phyloP scores from a whole-genome alignment of 2,329 filamentous ascomycete genomes.

The Xylariaceae sp. region DNA sequence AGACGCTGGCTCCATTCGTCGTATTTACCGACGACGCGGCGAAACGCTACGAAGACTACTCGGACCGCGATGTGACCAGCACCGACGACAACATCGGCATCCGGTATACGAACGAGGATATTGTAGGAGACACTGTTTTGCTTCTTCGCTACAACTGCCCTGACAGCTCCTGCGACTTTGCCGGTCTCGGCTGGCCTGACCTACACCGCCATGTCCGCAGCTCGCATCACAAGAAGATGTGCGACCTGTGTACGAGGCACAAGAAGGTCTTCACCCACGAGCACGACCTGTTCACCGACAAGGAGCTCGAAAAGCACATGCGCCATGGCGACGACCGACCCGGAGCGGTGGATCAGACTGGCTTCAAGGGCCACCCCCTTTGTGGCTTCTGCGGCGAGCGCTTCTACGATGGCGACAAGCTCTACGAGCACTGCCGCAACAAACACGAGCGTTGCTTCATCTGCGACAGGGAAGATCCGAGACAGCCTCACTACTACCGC shows the following conservation, averaged over 20 bases:
- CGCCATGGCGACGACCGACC: constrained; percentile 84
- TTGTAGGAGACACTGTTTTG: constrained; percentile 83
- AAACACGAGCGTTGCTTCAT: constrained; percentile 94
- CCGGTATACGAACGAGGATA: constrained; percentile 79
- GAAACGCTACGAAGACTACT: constrained; percentile 83
- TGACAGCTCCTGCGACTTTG: constrained; percentile 65
- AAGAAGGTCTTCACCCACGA: constrained; percentile 99
- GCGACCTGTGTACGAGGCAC: constrained; percentile 57
- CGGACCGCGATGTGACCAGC: constrained; percentile 62
- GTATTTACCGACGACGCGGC: constrained; percentile 82
- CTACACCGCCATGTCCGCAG: constrained; percentile 74
- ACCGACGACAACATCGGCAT: constrained; percentile 84
- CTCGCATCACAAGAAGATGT: constrained; percentile 66
- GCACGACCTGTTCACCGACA: constrained; percentile 80
- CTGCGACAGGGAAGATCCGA: constrained; percentile 65
- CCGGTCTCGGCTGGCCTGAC: constrained; percentile 67
- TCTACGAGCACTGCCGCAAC: constrained; percentile 87
- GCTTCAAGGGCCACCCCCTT: constrained; percentile 91
- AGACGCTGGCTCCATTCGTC: constrained; percentile 67
- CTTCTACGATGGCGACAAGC: constrained; percentile 93
- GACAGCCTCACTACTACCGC: constrained; percentile 81
- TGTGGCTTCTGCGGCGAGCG: constrained; percentile 87
- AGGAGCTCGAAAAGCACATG: constrained; percentile 81
- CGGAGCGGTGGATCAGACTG: constrained; percentile 83
- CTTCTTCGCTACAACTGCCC: constrained; percentile 93